Evolutionary conservation across 2,329 filamentous ascomycete genomes (phyloP).

Genomic region (Huntiella savannae): DNA sequence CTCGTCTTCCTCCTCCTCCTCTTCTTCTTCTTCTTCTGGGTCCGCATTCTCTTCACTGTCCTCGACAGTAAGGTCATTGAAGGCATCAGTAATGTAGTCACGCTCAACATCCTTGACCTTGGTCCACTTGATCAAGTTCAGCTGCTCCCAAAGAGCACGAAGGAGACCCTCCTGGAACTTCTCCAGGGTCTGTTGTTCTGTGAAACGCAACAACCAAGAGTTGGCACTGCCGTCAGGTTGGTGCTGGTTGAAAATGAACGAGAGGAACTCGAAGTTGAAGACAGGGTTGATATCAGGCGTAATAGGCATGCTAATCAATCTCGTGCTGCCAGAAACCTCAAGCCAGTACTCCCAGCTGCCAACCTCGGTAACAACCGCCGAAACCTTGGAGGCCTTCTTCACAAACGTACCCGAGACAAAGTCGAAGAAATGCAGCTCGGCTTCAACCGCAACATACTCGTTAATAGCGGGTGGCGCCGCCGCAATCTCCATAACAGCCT

Average conservation of each 20-base stretch:
- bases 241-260: conserved; percentile 98
- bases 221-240: conserved; percentile 72
- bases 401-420: conserved; percentile 74
- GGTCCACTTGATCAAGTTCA: conserved; percentile 85
- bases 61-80: conserved; percentile 85
- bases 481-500: not conserved
- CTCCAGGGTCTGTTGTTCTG: conserved; percentile 61
- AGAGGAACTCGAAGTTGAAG: conserved; percentile 98
- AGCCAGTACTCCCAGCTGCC: conserved; percentile 94
- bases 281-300: conserved; percentile 89
- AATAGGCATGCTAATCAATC: conserved; percentile 75
- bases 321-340: conserved; percentile 58
- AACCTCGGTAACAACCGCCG: conserved; percentile 65
- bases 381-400: conserved; percentile 54
- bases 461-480: conserved; percentile 44
- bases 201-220: conserved; percentile 89
- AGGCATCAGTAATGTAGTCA: conserved; percentile 88
- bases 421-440: conserved; percentile 86
- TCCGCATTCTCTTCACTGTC: conserved; percentile 36
- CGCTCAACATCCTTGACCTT: conserved; percentile 84
- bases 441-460: conserved; percentile 53
- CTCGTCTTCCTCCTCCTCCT: conserved; percentile 33
- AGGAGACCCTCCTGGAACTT: conserved; percentile 85
- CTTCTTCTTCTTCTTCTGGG: conserved; percentile 26
- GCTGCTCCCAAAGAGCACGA: conserved; percentile 89